Base-by-base conservation (phyloP, 192 early-diverging fungal species). In the Backusella liffmaniae region DNA sequence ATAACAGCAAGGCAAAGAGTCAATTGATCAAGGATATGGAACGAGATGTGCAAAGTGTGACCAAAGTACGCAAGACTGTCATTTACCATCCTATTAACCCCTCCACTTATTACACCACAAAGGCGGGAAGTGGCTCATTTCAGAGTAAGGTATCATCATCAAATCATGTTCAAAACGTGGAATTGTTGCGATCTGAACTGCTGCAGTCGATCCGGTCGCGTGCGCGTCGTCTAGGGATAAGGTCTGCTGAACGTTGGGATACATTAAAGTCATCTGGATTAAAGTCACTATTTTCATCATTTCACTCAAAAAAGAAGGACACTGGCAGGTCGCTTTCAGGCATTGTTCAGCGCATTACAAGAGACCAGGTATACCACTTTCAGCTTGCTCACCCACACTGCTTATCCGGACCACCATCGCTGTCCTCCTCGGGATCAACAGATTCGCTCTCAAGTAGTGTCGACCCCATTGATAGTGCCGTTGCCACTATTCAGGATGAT, bases 61-160 rank as follows among this genome's bases (percentile, higher is more conserved):
- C 49, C 32, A 70, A 70, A 30, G 65, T 80, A 15, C 46, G 59
- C 8, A 56, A 59, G 21, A 76, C 71, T 16, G 56, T 81, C 29
- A 74, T 81, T 10, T 81, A 77, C 23, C 80, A 81, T 23, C 80
- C 80, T 0, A 72, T 81, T 23, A 81, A 77, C 42, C 32, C 76
- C 0, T 77, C 80, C 34, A 81, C 69, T 0, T 81, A 81, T 51
- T 81, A 75, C 29, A 81, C 80, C 3, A 70, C 78, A 12, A 59
- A 70, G 29, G 67, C 51, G 6, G 56, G 56, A 6, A 49, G 46
- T 49, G 68, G 68, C 5, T 49, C 39, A 16, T 71, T 29, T 16
- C 70, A 71, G 26, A 37, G 35, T 5, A 69, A 41, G n/a, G 8
- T 29, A 23, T 26, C 69, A 72, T 42, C 49, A 72, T 62, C 56